Percentiles rank a stretch among this genome's conserved stretches.
Evolutionary conservation across 2,329 filamentous ascomycete genomes (phyloP).

Genomic region (Penicillium nordicum): DNA sequence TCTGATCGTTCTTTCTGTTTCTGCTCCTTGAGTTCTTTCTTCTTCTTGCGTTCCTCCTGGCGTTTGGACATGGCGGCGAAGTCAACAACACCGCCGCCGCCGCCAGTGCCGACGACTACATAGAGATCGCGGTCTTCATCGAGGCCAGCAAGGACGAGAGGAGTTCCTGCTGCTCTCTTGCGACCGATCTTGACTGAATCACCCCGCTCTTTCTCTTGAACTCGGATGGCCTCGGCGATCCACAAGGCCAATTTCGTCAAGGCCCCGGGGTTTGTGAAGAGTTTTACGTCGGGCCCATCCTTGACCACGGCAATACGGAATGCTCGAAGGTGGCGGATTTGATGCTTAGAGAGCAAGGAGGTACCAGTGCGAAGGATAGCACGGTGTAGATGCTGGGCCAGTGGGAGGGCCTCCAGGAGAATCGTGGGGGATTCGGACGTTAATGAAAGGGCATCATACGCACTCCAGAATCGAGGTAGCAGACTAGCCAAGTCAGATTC

Average conservation of each 20-base stretch:
- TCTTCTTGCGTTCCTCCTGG: conserved; percentile 61
- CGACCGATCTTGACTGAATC: conserved; percentile 55
- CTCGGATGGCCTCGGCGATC: conserved; percentile 87
- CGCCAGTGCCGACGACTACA: conserved; percentile 87
- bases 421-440: conserved; percentile 43
- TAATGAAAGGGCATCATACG: conserved; percentile 55
- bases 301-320: conserved; percentile 96
- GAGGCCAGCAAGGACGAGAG: conserved; percentile 83
- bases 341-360: conserved; percentile 84
- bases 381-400: conserved; percentile 82
- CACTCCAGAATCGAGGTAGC: conserved; percentile 54
- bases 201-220: conserved; percentile 81
- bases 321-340: conserved; percentile 85
- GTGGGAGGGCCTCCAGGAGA: conserved; percentile 73
- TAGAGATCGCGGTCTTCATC: conserved; percentile 87
- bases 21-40: conserved; percentile 61
- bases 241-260: conserved; percentile 90
- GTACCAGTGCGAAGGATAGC: conserved; percentile 93
- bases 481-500: conserved; percentile 33
- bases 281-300: conserved; percentile 83
- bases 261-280: conserved; percentile 90
- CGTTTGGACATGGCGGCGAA: conserved; percentile 65
- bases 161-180: conserved; percentile 58
- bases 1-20: conserved; percentile 61
- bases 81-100: conserved; percentile 70